Evolutionary conservation across 805 yeast species (phyloP), one percentile per base, ranked within the genome.

Genomic region (Millerozyma acaciae): DNA sequence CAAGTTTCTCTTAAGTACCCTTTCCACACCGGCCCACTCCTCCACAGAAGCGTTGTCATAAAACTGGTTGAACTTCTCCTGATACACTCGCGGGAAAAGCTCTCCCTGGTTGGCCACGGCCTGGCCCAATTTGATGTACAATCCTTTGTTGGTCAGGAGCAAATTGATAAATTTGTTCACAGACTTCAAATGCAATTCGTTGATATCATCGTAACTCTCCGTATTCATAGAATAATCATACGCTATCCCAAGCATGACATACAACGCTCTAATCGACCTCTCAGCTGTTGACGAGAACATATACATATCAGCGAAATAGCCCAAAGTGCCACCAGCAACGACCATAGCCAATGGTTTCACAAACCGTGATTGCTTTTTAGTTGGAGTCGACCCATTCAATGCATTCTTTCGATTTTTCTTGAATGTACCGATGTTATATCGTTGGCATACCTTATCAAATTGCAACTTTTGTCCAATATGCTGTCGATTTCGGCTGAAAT

Each of bases 101-200:
- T 70, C 58, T 1, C 86, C 78, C 51, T 84, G 93, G 48, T 83
- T 76, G 2, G 93, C 90, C 28, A 84, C 69, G 32, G 84, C 80
- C 64, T 84, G 93, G 16, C 93, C 94, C 44, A 81, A 55, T 52
- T 84, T 84, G 52, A 84, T 78, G 50, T 81, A 84, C 13, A 84
- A 63, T 2, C 71, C 71, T 42, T 60, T 64, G 39, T 65, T 64
- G 6, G 39, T 33, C 40, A 48, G 45, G 17, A 65, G 34, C 45
- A 64, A 40, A 21, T 54, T 35, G 12, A 60, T 43, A 10, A 64
- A 43, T 25, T 37, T 37, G 28, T 57, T 69, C 4, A 90, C 75
- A 22, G 75, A 73, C 17, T 74, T 55, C 37, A 75, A 77, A 44
- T 84, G 93, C 7, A 84, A 53, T 0, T 69, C 68, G 14, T 68